Evolutionary conservation across 495 filamentous ascomycete genomes (phyloP), one percentile per base, ranked within the genome.

Genomic region (Parmelia sp.): DNA sequence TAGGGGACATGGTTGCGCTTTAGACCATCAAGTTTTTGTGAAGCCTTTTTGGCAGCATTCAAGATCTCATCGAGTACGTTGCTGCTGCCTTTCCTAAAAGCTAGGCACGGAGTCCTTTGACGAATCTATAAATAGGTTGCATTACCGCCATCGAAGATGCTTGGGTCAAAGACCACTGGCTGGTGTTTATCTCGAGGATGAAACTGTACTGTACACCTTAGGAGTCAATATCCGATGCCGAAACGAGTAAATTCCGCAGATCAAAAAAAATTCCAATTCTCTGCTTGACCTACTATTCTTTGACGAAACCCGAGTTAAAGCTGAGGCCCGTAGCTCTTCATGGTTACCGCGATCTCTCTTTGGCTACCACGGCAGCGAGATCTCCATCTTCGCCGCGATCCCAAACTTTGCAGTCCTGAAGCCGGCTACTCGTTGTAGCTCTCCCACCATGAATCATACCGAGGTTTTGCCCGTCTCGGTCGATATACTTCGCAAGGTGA

Each of bases 401-500:
- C 84, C 84, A 17, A 84, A 88, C 65, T 73, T 80, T 19, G 81
- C 17, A 83, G 85, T 1, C 73, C 85, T 66, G 77, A 80, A 8
- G 61, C 75, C 1, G n/a, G n/a, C n/a, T n/a, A n/a, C n/a, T n/a
- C n/a, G n/a, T n/a, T 81, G 82, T 55, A 74, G 78, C 62, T 83
- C 79, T 9, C 79, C 74, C 4, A 78, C 87, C 59, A 83, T 82
- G 1, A 59, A 77, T 1, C 74, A 83, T 57, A 73, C 73, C 33
- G 86, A 88, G 72, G 74, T 76, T 37, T 66, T 87, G 39, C 86
- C 85, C 1, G 85, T 89, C 0, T 79, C 79, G 0, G 78, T 88
- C 21, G 77, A 82, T 62, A 75, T 89, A 44, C 72, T 86, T 70
- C 84, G 45, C 25, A 49, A 25, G 45, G 4, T 25, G 11, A 0